These are phyloP conservation scores for Chamaecyparis obtusa DNA, from an alignment of 75 land plant genomes.

Conservation along the genomic window DNA sequence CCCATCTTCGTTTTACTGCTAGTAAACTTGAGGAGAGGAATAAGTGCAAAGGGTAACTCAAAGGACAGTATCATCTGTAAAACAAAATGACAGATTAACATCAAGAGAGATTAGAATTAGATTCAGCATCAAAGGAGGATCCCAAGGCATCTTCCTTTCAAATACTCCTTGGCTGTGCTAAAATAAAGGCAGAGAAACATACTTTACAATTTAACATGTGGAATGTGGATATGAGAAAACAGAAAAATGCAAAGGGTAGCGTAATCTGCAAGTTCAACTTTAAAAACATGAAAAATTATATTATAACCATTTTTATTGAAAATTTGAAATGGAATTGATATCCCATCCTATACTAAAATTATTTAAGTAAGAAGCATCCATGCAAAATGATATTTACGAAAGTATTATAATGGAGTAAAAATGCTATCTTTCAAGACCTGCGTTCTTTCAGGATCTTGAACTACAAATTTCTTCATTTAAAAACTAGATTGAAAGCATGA, in stretches of 20 bases:
- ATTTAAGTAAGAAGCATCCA: background rate
- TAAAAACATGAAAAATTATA: background rate
- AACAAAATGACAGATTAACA: background rate
- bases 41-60: conserved; percentile 86
- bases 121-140: background rate
- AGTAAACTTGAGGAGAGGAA: conserved; percentile 94
- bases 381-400: background rate
- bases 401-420: background rate
- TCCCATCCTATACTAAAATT: background rate
- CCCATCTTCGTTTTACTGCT: conserved; percentile 95
- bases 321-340: background rate
- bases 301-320: background rate
- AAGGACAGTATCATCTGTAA: conserved; percentile 93
- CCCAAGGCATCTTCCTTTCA: background rate
- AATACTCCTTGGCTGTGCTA: background rate
- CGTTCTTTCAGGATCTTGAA: background rate
- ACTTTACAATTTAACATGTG: background rate
- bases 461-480: background rate
- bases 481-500: background rate
- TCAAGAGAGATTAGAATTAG: background rate
- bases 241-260: background rate
- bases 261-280: background rate
- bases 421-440: background rate
- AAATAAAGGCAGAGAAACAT: background rate
- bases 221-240: background rate